Base-by-base conservation (phyloP, 1,284 basidiomycete species). In the Cryptococcus sp. region DNA sequence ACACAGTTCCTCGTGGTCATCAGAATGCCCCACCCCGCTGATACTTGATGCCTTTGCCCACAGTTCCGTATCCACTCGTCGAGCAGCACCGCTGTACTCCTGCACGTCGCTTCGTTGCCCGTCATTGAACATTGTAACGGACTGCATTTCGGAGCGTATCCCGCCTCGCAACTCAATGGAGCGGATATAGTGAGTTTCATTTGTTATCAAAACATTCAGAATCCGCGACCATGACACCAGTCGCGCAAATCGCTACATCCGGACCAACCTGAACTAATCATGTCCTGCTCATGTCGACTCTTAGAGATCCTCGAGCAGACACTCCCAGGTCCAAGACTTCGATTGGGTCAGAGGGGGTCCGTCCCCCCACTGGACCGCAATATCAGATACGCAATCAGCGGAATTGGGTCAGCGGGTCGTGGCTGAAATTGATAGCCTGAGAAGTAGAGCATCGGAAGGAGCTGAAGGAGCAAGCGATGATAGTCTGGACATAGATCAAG, bases 1-100 rank as follows among this genome's bases (percentile, higher is more conserved):
- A 25, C 25, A 25, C 25, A 6, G 25, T 25, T 25, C 3, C 25
- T 25, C 25, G 25, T 25, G n/a, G n/a, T n/a, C n/a, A n/a, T n/a
- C n/a, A n/a, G n/a, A n/a, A n/a, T n/a, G 13, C 8, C 13, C 7
- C 30, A 35, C 2, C 8, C 7, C 13, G 30, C 30, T 35, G 8
- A 35, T 8, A 35, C 13, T 35, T 50, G 39, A 43, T 23, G 16
- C n/a, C 25, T 25, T 25, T 35, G 45, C 10, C 13, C 15, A 23
- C 64, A 92, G 90, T 90, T 90, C 70, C 85, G 90, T 20, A 89
- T 92, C 83, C 90, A 92, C 68, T 81, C 82, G 7, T 89, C 88
- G 0, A 80, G 71, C 0, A 61, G 80, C 10, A 82, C 85, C 0
- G 83, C 85, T 47, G 83, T 90, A 4, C 85, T 86, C 62, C 81